Percentiles rank a stretch among this genome's conserved stretches.
These are phyloP conservation scores for Plasmodium billcollinsi DNA, from an alignment of 169 alveolate species.

Conservation along the genomic window DNA sequence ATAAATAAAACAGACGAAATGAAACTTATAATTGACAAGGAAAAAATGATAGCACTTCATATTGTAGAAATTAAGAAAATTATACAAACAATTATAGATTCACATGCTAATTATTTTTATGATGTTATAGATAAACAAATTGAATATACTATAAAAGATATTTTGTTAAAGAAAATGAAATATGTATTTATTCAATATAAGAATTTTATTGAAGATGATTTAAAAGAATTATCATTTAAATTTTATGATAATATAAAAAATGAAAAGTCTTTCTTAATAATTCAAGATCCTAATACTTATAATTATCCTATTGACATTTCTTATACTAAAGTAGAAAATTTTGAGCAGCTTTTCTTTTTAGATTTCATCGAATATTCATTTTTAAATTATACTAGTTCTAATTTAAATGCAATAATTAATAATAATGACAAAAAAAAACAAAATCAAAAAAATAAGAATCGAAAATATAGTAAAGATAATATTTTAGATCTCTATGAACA, in stretches of 20 bases:
- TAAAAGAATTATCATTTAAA: constrained; percentile 30
- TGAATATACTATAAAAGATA: constrained; percentile 23
- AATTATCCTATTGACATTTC: constrained; percentile 61
- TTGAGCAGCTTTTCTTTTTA: constrained; percentile 49
- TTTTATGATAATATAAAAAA: constrained; percentile 29
- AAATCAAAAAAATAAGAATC: constrained; percentile 5
- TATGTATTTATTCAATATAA: constrained; percentile 45
- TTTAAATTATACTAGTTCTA: constrained; percentile 45
- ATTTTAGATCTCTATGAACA: no score
- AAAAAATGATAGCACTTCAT: constrained; percentile 24
- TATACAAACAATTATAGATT: constrained; percentile 23
- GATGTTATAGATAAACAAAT: constrained; percentile 52
- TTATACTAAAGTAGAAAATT: constrained; percentile 34
- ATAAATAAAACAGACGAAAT: constrained; percentile 10
- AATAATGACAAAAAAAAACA: constrained; percentile 18
- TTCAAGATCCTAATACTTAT: constrained; percentile 37
- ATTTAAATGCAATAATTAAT: neutral
- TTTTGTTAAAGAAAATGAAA: constrained; percentile 58
- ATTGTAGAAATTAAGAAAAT: constrained; percentile 18
- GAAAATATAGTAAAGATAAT: no score
- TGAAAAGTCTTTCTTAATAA: constrained; percentile 51
- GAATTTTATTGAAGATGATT: constrained; percentile 33
- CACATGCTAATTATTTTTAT: constrained; percentile 44
- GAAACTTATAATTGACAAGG: constrained; percentile 33
- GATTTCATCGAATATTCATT: constrained; percentile 52